Evolutionary conservation across 2,329 filamentous ascomycete genomes (phyloP).

Genomic region (Fusarium sp.): DNA sequence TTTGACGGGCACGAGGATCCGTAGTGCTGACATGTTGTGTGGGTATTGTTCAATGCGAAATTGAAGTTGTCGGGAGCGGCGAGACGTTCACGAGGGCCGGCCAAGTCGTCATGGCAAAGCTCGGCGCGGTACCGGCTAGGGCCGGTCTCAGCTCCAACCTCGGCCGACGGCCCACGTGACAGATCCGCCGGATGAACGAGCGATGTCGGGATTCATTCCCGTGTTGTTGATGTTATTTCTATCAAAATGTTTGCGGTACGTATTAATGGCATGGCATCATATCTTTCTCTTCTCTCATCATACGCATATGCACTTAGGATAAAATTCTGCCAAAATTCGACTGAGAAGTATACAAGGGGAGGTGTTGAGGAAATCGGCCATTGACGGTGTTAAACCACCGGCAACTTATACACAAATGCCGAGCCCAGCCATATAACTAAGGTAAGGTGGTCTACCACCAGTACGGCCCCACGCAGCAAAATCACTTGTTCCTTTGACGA

Average conservation of each 20-base stretch:
- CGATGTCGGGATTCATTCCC: slow-evolving; percentile 27
- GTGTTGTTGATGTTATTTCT: neutral
- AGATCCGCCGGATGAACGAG: slow-evolving; percentile 19
- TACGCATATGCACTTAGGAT: neutral
- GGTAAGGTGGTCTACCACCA: neutral
- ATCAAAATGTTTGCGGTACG: neutral
- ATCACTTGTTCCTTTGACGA: neutral
- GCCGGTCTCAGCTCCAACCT: slow-evolving; percentile 56
- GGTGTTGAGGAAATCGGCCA: neutral
- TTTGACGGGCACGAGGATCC: slow-evolving; percentile 84
- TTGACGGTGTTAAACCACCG: slow-evolving; percentile 7
- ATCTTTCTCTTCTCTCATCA: neutral
- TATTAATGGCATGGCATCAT: no score
- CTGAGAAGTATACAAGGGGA: neutral
- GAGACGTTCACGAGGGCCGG: slow-evolving; percentile 30
- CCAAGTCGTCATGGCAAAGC: slow-evolving; percentile 43
- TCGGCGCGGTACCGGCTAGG: slow-evolving; percentile 52
- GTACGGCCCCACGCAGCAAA: neutral
- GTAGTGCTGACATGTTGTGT: slow-evolving; percentile 67
- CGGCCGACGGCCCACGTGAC: slow-evolving; percentile 53
- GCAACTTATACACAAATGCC: slow-evolving; percentile 29
- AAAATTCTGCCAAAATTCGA: neutral
- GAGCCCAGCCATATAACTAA: slow-evolving; percentile 16
- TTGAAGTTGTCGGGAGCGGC: slow-evolving; percentile 34
- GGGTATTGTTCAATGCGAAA: slow-evolving; percentile 42